A percentile compares a stretch with the other conserved stretches of the same genome.
phyloP scores from a whole-genome alignment of 176 grass and related monocot genomes.

The Aegilops bicornis region DNA sequence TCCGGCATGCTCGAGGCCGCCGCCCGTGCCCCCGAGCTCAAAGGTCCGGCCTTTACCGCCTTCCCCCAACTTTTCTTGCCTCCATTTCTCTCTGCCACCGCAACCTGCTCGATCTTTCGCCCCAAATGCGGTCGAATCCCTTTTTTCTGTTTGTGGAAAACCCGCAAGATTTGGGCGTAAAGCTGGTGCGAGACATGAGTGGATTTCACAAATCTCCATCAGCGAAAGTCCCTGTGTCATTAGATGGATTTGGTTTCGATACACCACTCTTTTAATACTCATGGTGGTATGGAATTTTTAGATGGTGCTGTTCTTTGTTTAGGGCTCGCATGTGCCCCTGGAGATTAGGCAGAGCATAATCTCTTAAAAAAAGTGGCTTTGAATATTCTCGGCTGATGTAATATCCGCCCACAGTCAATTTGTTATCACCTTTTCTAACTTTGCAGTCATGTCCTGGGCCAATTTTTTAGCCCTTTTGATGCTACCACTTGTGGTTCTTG shows the following conservation, averaged over 20 bases:
- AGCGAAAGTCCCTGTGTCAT: slow-evolving; percentile 19
- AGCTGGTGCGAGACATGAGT: slow-evolving; percentile 26
- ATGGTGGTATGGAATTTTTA: slow-evolving; percentile 26
- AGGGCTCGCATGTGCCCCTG: slow-evolving; percentile 33
- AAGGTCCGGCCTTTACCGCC: slow-evolving; percentile 69
- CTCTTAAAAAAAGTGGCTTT: slow-evolving; percentile 63
- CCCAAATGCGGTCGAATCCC: slow-evolving; percentile 8
- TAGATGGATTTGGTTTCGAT: slow-evolving; percentile 8
- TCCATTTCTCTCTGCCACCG: neutral
- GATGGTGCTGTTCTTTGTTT: slow-evolving; percentile 51
- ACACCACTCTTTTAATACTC: slow-evolving; percentile 19
- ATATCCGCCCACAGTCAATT: slow-evolving; percentile 47
- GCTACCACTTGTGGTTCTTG: slow-evolving; percentile 22
- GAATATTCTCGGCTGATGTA: slow-evolving; percentile 60
- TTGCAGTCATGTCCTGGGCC: slow-evolving; percentile 36
- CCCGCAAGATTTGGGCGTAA: slow-evolving; percentile 26
- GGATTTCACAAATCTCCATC: slow-evolving; percentile 29
- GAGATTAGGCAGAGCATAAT: slow-evolving; percentile 43
- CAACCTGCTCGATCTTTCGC: slow-evolving; percentile 31
- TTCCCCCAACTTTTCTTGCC: neutral
- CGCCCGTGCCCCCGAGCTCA: slow-evolving; percentile 61
- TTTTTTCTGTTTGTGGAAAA: slow-evolving; percentile 46
- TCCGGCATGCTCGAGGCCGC: slow-evolving; percentile 82
- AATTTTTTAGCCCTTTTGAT: slow-evolving; percentile 48
- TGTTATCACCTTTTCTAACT: slow-evolving; percentile 41